phyloP scores from a whole-genome alignment of 192 early-diverging fungal genomes.

The Mortierella claussenii region DNA sequence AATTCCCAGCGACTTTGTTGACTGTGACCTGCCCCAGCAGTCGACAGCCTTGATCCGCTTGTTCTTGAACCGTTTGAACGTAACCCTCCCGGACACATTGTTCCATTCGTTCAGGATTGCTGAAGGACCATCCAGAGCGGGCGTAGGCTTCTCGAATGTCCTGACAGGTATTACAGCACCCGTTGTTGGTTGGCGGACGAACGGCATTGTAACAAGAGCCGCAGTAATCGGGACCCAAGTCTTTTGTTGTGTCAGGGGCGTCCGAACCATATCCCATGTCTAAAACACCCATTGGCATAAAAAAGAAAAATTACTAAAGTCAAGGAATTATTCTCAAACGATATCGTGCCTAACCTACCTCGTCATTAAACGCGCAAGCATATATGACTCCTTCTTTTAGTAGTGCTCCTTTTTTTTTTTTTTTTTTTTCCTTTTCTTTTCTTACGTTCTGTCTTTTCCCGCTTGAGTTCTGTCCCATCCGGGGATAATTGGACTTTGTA shows the following conservation, averaged over 20 bases:
- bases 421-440: too few relatives aligned
- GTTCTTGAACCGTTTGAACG: conserved; percentile 74
- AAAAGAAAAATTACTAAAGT: conserved; percentile 5
- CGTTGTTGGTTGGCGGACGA: conserved; percentile 66
- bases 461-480: conserved; percentile 71
- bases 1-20: conserved; percentile 94
- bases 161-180: conserved; percentile 96
- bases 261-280: too few relatives aligned
- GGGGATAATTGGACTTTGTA: conserved; percentile 81
- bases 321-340: too few relatives aligned
- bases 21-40: conserved; percentile 82
- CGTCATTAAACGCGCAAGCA: too few relatives aligned
- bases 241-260: too few relatives aligned
- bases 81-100: conserved; percentile 94
- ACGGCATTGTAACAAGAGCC: conserved; percentile 90
- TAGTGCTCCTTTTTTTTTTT: too few relatives aligned
- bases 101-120: conserved; percentile 77
- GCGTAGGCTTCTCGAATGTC: conserved; percentile 89
- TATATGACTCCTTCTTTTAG: too few relatives aligned
- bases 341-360: too few relatives aligned
- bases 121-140: conserved; percentile 86
- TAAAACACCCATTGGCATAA: conserved; percentile 30
- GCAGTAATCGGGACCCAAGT: conserved; percentile 69
- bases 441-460: conserved; percentile 67
- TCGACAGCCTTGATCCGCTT: conserved; percentile 91